Evolutionary conservation across 1,284 basidiomycete species (phyloP).

Genomic region (Rhizoctonia solani): DNA sequence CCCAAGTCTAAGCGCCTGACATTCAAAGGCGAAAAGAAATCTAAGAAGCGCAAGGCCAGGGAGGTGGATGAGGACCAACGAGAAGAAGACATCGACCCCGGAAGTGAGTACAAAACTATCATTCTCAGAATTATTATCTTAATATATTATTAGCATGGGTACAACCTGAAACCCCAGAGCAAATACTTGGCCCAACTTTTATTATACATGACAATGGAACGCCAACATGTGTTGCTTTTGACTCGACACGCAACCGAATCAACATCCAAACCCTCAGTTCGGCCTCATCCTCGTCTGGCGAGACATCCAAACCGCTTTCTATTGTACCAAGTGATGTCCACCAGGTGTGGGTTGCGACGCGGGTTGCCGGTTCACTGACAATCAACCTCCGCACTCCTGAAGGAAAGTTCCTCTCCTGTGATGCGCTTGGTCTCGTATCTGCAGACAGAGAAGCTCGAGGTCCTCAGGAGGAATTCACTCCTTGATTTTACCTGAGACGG

Average conservation of each 20-base stretch:
- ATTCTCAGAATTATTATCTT: slow-evolving; percentile 13
- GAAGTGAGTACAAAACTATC: slow-evolving; percentile 36
- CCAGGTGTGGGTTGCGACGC: slow-evolving; percentile 84
- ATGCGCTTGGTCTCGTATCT: slow-evolving; percentile 77
- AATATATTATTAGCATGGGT: slow-evolving; percentile 69
- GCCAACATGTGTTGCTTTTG: slow-evolving; percentile 74
- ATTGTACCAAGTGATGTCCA: slow-evolving; percentile 76
- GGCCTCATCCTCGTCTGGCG: slow-evolving; percentile 33
- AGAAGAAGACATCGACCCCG: slow-evolving; percentile 44
- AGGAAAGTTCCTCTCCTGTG: slow-evolving; percentile 84
- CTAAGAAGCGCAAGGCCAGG: slow-evolving; percentile 77
- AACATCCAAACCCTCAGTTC: slow-evolving; percentile 60
- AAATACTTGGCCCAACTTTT: slow-evolving; percentile 83
- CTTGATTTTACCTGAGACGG: slow-evolving; percentile 61
- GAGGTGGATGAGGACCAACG: slow-evolving; percentile 51
- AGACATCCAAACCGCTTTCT: slow-evolving; percentile 53
- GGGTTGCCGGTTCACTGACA: slow-evolving; percentile 77
- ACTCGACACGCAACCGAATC: slow-evolving; percentile 67
- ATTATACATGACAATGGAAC: slow-evolving; percentile 77
- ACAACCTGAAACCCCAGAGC: slow-evolving; percentile 64
- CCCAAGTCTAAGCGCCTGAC: slow-evolving; percentile 72
- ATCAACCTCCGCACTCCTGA: slow-evolving; percentile 83
- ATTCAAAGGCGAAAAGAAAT: slow-evolving; percentile 84
- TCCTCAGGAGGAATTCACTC: slow-evolving; percentile 86
- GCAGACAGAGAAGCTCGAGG: slow-evolving; percentile 83